A percentile compares a stretch with the other conserved stretches of the same genome.
phyloP scores from a whole-genome alignment of 2,329 filamentous ascomycete genomes.

The Colletotrichum orchidophilum region DNA sequence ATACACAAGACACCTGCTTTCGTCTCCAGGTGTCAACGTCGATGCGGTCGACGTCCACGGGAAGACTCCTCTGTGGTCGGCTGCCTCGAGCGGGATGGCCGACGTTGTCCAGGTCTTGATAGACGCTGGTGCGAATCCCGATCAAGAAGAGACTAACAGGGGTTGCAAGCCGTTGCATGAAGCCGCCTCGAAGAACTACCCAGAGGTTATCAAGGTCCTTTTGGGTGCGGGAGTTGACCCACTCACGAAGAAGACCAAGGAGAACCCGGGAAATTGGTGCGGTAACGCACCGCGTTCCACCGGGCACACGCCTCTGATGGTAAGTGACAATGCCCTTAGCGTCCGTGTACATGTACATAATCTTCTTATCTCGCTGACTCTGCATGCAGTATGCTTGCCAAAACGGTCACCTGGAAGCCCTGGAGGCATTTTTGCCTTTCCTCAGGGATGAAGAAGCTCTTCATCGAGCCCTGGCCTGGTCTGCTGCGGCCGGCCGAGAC shows the following conservation, averaged over 20 bases:
- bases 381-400: constrained; percentile 38
- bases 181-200: constrained; percentile 44
- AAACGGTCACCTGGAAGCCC: constrained; percentile 38
- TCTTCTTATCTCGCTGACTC: neutral
- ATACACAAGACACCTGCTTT: constrained; percentile 33
- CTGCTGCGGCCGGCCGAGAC: constrained; percentile 33
- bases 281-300: constrained; percentile 22
- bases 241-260: constrained; percentile 39
- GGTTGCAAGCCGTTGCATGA: constrained; percentile 47
- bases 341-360: too few species aligned
- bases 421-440: constrained; percentile 41
- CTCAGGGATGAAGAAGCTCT: constrained; percentile 37
- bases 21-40: constrained; percentile 7
- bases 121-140: constrained; percentile 38
- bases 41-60: constrained; percentile 30
- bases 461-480: constrained; percentile 42
- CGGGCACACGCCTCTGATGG: constrained; percentile 42
- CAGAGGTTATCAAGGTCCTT: constrained; percentile 40
- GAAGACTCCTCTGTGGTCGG: constrained; percentile 40
- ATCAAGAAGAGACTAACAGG: constrained; percentile 28
- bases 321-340: neutral
- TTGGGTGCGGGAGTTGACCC: constrained; percentile 48
- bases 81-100: constrained; percentile 37
- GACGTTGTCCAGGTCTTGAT: constrained; percentile 36
- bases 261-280: constrained; percentile 13